Base-by-base conservation (phyloP, 768 basidiomycete genomes). In the Phlebiopsis flavidoalba region DNA sequence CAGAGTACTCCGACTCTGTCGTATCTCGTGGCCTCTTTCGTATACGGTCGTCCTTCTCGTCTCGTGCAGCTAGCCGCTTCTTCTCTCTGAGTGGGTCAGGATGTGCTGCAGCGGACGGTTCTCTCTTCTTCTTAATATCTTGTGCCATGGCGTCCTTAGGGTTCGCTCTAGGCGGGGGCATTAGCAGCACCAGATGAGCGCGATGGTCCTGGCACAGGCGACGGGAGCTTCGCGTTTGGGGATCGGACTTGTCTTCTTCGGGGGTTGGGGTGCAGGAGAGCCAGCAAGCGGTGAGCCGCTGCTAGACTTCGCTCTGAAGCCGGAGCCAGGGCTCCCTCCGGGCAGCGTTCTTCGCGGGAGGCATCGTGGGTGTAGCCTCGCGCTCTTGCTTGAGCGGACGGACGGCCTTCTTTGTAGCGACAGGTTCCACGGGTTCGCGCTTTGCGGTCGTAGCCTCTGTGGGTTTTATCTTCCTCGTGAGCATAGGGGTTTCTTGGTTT, bases 271-370 rank as follows among this genome's bases (percentile, higher is more conserved):
- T 45, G 54, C 11, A 10, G 31, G 31, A 35, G 15, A 15, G 22
- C 55, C 59, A 1, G 59, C 54, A 12, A 65, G 59, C 8, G 66
- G 65, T 47, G 57, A 52, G 67, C 53, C 46, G 64, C 73, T 47
- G 72, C 70, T 64, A n/a, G 72, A 54, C 57, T 76, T 76, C 6
- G 70, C 73, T 60, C 73, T 75, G 64, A 75, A 82, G 3, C 81
- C 82, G 4, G 83, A 83, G 0, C 83, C 82, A 31, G 82, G n/a
- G 82, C 12, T 73, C 59, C 36, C 78, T 76, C 52, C 77, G 72
- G 8, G 67, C 60, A 1, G 66, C 59, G 6, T 66, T 52, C 8
- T 65, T 57, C 47, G 77, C 66, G n/a, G 63, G 51, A 33, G 66
- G 63, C 8, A 31, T 45, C 21, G 60, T 68, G 45, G 17, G 57